phyloP scores from a whole-genome alignment of 441 rosid species.

The Hura crepitans region DNA sequence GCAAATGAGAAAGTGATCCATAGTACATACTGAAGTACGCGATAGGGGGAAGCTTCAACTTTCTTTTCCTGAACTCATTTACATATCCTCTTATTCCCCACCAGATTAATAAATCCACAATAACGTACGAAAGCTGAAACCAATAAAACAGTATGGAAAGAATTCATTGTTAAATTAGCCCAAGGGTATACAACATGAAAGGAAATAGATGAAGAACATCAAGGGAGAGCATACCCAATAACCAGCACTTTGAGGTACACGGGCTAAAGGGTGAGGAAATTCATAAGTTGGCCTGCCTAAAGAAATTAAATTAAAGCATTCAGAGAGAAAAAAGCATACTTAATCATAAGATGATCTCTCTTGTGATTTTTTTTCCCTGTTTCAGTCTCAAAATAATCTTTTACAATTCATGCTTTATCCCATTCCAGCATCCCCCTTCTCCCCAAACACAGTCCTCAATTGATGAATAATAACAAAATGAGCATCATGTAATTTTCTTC shows the following conservation, averaged over 20 bases:
- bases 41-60: conserved; percentile 76
- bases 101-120: conserved; percentile 95
- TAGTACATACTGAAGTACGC: conserved; percentile 93
- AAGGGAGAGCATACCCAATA: conserved; percentile 68
- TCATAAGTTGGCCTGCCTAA: conserved; percentile 99
- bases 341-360: neutral
- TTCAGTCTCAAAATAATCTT: conserved; percentile 5
- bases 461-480: neutral
- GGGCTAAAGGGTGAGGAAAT: conserved; percentile 96
- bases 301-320: conserved; percentile 6
- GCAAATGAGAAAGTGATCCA: conserved; percentile 92
- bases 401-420: conserved; percentile 5
- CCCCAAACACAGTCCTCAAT: neutral
- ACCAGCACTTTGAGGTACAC: conserved; percentile 94
- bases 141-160: conserved; percentile 28
- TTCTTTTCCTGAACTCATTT: conserved; percentile 86
- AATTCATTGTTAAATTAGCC: neutral
- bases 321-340: neutral
- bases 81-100: conserved; percentile 92
- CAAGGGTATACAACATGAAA: conserved; percentile 9
- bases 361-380: neutral
- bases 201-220: conserved; percentile 1
- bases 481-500: neutral
- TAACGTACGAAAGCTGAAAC: conserved; percentile 77
- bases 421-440: neutral